A percentile compares a stretch with the other conserved stretches of the same genome.
Evolutionary conservation across 352 stramenopile genomes (phyloP).

Genomic region (Pythium aristosporum): DNA sequence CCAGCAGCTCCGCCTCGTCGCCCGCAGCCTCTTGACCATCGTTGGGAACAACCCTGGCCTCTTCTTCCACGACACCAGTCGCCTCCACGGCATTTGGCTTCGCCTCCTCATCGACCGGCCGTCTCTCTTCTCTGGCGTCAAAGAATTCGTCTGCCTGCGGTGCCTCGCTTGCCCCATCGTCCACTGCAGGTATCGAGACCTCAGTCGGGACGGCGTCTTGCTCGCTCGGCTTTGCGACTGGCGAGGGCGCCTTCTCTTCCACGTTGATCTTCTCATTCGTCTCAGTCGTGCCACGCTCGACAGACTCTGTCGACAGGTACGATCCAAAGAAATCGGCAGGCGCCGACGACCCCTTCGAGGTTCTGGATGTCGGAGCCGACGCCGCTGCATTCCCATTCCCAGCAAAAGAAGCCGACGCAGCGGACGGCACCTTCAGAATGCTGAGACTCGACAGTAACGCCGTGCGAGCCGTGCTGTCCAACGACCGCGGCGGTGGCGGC

Average conservation of each 20-base stretch:
- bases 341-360: background rate
- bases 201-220: background rate
- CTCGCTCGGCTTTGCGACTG: background rate
- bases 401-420: background rate
- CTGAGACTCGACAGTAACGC: slow-evolving; percentile 19
- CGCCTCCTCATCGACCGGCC: background rate
- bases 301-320: slow-evolving; percentile 10
- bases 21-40: background rate
- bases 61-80: background rate
- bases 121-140: background rate
- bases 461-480: slow-evolving; percentile 21
- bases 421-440: background rate
- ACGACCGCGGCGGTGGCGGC: slow-evolving; percentile 20
- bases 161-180: background rate
- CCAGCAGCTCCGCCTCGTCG: background rate
- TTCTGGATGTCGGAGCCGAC: slow-evolving; percentile 20
- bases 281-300: background rate
- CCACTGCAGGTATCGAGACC: background rate
- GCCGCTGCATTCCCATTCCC: slow-evolving; percentile 1
- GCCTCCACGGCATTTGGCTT: background rate
- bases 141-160: background rate
- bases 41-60: background rate
- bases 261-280: background rate
- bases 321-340: slow-evolving; percentile 23
- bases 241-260: background rate